Percentiles rank a stretch among this genome's conserved stretches.
These are phyloP conservation scores for Pseudopyricularia javanii DNA, from an alignment of 2,329 filamentous ascomycete genomes.

Conservation along the genomic window DNA sequence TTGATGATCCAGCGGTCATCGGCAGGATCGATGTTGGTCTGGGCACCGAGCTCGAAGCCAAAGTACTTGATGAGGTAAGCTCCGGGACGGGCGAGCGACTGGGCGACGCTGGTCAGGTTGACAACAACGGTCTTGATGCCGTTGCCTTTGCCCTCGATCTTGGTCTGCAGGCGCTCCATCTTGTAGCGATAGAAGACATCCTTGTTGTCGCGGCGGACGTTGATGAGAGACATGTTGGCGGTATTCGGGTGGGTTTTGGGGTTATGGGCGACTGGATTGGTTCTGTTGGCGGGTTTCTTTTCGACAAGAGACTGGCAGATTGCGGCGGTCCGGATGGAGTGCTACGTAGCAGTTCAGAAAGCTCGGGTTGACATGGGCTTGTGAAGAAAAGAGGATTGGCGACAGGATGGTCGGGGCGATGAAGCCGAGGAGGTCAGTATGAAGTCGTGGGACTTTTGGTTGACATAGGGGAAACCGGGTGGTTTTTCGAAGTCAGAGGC, in stretches of 20 bases:
- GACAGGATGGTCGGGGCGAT: constrained; percentile 20
- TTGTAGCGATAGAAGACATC: constrained; percentile 99
- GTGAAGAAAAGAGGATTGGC: constrained; percentile 12
- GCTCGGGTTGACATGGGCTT: constrained; percentile 3
- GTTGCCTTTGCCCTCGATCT: constrained; percentile 99
- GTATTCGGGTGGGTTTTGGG: constrained; percentile 23
- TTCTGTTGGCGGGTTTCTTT: constrained; percentile 2
- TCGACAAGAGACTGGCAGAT: background rate
- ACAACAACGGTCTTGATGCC: constrained; percentile 98
- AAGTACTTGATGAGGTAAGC: constrained; percentile 99
- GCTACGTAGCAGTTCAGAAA: background rate
- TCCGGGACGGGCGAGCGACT: constrained; percentile 83
- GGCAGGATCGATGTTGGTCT: constrained; percentile 94
- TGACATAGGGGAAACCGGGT: constrained; percentile 43
- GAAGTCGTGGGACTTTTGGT: constrained; percentile 34
- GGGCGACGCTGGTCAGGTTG: constrained; percentile 88
- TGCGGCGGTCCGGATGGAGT: background rate
- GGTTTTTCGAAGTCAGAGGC: constrained; percentile 39
- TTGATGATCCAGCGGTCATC: constrained; percentile 99
- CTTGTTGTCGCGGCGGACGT: constrained; percentile 94
- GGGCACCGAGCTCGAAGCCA: constrained; percentile 94
- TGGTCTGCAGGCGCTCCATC: constrained; percentile 98
- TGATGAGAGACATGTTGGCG: constrained; percentile 88
- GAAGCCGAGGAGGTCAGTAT: constrained; percentile 38
- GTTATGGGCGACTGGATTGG: constrained; percentile 1